Conservation (phyloP, 2,329 filamentous ascomycete genomes). For the Colletotrichum sp. region DNA sequence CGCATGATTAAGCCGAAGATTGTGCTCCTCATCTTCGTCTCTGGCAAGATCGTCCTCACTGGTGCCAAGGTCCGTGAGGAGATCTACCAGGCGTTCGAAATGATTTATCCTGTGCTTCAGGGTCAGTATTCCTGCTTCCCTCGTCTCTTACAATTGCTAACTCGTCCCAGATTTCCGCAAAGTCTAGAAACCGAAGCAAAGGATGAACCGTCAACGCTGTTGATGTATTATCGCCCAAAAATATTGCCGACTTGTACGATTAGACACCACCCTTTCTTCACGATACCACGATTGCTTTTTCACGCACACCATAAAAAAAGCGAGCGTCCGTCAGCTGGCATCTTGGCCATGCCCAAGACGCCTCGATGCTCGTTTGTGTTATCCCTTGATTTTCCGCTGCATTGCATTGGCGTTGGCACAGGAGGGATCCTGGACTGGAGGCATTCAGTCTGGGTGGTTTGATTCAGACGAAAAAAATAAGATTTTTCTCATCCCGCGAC, state of each 20-base stretch:
- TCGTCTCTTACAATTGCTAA: slow-evolving; percentile 14
- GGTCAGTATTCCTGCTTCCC: slow-evolving; percentile 54
- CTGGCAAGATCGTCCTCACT: slow-evolving; percentile 96
- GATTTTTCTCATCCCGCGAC: slow-evolving; percentile 42
- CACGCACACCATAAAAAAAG: slow-evolving; percentile 11
- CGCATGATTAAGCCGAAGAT: slow-evolving; percentile 99
- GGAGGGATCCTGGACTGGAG: slow-evolving; percentile 21
- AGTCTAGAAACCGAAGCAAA: slow-evolving; percentile 40
- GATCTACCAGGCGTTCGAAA: slow-evolving; percentile 95
- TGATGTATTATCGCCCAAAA: slow-evolving; percentile 21
- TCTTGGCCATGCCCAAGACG: neutral
- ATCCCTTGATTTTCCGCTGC: slow-evolving; percentile 47
- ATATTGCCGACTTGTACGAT: slow-evolving; percentile 42
- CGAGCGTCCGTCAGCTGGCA: slow-evolving; percentile 1
- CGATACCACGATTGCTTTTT: slow-evolving; percentile 51
- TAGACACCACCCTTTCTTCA: slow-evolving; percentile 43
- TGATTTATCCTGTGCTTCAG: slow-evolving; percentile 95
- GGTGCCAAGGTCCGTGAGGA: slow-evolving; percentile 98
- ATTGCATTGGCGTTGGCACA: slow-evolving; percentile 65
- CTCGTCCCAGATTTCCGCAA: slow-evolving; percentile 58
- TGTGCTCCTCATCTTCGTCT: slow-evolving; percentile 96
- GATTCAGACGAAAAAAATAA: slow-evolving; percentile 37
- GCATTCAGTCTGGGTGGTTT: slow-evolving; percentile 31
- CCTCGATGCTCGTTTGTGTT: slow-evolving; percentile 26
- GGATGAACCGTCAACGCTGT: slow-evolving; percentile 4